phyloP scores from a whole-genome alignment of 352 stramenopile species.

The Phytophthora agathidicida region DNA sequence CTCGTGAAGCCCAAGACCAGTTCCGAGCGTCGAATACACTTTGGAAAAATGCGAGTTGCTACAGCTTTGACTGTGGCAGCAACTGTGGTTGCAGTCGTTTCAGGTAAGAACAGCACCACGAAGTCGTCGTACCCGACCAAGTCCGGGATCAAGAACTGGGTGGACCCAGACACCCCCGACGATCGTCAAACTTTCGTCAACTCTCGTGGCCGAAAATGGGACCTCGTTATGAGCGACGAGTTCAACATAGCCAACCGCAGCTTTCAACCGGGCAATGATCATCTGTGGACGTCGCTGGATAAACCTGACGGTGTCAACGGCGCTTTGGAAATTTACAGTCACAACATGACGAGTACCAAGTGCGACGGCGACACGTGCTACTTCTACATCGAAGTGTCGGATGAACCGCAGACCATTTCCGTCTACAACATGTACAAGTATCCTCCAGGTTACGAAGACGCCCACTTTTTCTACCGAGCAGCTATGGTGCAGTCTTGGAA shows the following conservation, averaged over 20 bases:
- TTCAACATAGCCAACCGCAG: conserved; percentile 89
- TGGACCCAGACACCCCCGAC: conserved; percentile 55
- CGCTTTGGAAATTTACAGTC: conserved; percentile 93
- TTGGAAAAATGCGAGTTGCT: conserved; percentile 21
- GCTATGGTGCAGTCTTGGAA: conserved; percentile 92
- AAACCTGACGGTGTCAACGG: conserved; percentile 95
- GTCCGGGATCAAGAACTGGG: conserved; percentile 57
- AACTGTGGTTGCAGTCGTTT: background rate
- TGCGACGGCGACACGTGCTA: conserved; percentile 64
- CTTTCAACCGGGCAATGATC: conserved; percentile 92
- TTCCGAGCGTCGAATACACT: conserved; percentile 6
- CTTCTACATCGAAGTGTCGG: conserved; percentile 59
- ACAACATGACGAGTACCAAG: conserved; percentile 75
- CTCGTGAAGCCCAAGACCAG: background rate
- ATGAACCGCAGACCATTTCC: conserved; percentile 47
- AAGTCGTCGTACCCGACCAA: conserved; percentile 43
- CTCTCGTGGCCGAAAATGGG: conserved; percentile 70
- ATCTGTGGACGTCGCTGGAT: conserved; percentile 93
- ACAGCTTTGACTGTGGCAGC: background rate
- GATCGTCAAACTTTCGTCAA: conserved; percentile 40
- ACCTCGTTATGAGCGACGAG: conserved; percentile 94
- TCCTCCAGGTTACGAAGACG: conserved; percentile 51
- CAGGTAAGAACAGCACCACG: conserved; percentile 21
- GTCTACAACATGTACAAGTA: conserved; percentile 67
- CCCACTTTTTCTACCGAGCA: conserved; percentile 55